Percentiles rank a stretch among this genome's conserved stretches.
These are phyloP conservation scores for Apium graveolens DNA, from an alignment of 129 eudicot genomes.

Conservation along the genomic window DNA sequence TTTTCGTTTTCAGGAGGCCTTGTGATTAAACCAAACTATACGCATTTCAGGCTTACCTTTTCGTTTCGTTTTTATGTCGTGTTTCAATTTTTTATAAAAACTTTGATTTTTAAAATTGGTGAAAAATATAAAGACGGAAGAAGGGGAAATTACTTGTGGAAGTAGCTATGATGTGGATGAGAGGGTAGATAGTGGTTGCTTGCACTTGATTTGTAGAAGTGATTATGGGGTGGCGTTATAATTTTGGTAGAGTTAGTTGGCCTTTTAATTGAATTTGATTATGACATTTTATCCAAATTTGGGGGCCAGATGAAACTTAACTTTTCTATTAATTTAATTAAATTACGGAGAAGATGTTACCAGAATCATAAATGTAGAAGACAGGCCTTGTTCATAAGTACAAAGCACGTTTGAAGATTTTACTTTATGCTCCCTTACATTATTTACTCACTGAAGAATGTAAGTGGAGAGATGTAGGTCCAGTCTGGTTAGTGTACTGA, in stretches of 20 bases:
- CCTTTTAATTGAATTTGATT: not conserved
- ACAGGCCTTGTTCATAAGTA: not conserved
- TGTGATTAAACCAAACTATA: too few species aligned
- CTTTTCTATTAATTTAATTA: not conserved
- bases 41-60: too few species aligned
- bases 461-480: not conserved
- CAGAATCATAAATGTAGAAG: not conserved
- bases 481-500: not conserved
- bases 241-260: conserved; percentile 1
- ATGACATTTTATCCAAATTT: not conserved
- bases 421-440: not conserved
- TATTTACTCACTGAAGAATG: not conserved
- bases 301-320: not conserved
- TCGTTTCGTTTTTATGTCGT: not conserved
- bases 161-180: not conserved
- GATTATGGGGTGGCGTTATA: not conserved
- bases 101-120: too few species aligned
- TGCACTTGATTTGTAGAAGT: not conserved
- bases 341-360: not conserved
- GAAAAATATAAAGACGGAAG: too few species aligned
- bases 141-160: not conserved
- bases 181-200: not conserved
- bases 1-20: not conserved
- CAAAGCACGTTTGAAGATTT: conserved; percentile 1
- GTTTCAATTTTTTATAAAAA: too few species aligned